phyloP scores from a whole-genome alignment of 352 stramenopile genomes.

The Pythium phragmitis region DNA sequence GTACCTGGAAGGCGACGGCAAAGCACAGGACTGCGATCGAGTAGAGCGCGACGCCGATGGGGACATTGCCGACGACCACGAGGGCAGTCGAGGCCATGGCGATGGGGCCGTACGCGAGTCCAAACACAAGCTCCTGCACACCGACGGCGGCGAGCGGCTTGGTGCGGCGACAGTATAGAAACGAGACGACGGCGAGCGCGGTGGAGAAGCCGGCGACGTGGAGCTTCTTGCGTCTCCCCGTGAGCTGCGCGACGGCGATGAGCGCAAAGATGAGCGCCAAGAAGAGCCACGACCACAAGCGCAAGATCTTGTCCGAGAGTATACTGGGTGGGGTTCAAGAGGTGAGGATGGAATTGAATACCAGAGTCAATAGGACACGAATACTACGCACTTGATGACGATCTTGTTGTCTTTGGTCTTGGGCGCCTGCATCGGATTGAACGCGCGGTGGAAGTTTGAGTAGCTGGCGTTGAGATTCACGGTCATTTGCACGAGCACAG shows the following conservation, averaged over 20 bases:
- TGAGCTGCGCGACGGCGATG: conserved; percentile 38
- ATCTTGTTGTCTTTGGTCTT: conserved; percentile 43
- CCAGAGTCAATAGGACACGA: too few relatives aligned
- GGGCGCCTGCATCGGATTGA: conserved; percentile 39
- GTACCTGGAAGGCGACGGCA: conserved; percentile 46
- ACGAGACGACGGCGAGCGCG: conserved; percentile 35
- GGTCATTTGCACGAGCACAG: conserved; percentile 63
- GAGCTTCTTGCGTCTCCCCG: conserved; percentile 35
- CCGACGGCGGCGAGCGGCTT: conserved; percentile 41
- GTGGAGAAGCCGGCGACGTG: conserved; percentile 30
- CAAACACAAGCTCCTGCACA: conserved; percentile 52
- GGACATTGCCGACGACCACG: conserved; percentile 47
- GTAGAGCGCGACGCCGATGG: conserved; percentile 48
- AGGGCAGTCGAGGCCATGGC: conserved; percentile 50
- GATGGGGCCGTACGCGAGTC: conserved; percentile 47
- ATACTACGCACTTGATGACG: conserved; percentile 47
- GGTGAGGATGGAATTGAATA: neutral
- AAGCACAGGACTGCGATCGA: conserved; percentile 63
- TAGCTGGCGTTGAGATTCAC: conserved; percentile 74
- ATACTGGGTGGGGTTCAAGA: conserved; percentile 34
- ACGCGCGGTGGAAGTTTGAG: conserved; percentile 64
- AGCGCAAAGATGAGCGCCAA: conserved; percentile 44
- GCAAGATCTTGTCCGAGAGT: conserved; percentile 69
- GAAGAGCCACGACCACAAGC: conserved; percentile 64
- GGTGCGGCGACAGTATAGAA: conserved; percentile 58